A percentile compares a stretch with the other conserved stretches of the same genome.
These are phyloP conservation scores for Rhizomucor miehei DNA, from an alignment of 371 early-diverging fungal species.

Conservation along the genomic window DNA sequence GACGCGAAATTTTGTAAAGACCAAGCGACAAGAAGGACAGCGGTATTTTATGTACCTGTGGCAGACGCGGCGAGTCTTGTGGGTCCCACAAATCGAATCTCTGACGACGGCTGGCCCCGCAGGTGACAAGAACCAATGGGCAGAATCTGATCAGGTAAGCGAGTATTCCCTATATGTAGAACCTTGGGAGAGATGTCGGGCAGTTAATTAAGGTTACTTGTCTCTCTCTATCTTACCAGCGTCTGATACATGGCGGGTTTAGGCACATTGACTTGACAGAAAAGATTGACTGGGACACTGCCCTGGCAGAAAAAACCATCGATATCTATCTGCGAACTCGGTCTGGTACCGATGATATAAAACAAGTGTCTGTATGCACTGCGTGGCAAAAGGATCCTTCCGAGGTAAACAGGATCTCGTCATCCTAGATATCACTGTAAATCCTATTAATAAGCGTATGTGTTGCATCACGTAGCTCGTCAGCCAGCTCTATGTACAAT, in stretches of 20 bases:
- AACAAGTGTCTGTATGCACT: background rate
- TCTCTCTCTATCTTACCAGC: background rate
- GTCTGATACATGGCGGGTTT: background rate
- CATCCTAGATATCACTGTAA: background rate
- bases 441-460: background rate
- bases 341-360: background rate
- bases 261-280: background rate
- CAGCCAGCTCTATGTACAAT: background rate
- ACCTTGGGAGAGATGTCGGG: background rate
- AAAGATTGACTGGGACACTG: background rate
- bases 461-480: background rate
- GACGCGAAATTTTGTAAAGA: background rate
- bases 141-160: background rate
- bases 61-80: background rate
- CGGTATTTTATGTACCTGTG: background rate
- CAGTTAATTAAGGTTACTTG: background rate
- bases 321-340: background rate
- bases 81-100: background rate
- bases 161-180: background rate
- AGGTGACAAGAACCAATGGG: background rate
- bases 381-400: background rate
- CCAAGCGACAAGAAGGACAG: background rate
- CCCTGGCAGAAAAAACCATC: background rate
- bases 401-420: background rate
- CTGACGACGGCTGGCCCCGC: background rate